A percentile compares a stretch with the other conserved stretches of the same genome.
Conservation (phyloP, 75 land plant species). For the Cunninghamia lanceolata region DNA sequence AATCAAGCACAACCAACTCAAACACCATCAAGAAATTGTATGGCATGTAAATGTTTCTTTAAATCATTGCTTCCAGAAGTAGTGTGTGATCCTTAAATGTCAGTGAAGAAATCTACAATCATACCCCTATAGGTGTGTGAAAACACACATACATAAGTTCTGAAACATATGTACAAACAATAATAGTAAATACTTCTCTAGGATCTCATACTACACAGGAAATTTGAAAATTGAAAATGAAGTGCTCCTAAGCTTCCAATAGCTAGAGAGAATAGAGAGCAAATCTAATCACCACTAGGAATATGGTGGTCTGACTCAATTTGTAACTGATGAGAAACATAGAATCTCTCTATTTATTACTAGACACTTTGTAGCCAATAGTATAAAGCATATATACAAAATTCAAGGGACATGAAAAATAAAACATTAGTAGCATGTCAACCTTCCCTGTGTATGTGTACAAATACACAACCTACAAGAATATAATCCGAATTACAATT, state of each 20-base stretch:
- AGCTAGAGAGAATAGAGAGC: no score
- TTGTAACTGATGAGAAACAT: background rate
- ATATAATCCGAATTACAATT: background rate
- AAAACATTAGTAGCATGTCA: background rate
- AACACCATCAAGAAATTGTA: slow-evolving; percentile 1
- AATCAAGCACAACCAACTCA: background rate
- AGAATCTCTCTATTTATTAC: background rate
- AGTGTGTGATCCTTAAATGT: background rate
- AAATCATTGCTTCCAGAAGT: background rate
- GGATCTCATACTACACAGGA: no score
- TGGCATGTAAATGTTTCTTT: background rate
- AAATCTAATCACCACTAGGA: no score
- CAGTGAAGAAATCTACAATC: background rate
- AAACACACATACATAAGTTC: background rate
- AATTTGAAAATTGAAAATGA: no score
- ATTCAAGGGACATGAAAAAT: background rate
- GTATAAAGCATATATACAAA: background rate
- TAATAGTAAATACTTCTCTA: no score
- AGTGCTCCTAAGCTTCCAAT: no score
- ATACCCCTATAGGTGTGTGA: background rate
- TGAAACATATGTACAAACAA: background rate
- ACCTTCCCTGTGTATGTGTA: no score
- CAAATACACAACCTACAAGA: background rate
- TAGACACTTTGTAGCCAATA: background rate
- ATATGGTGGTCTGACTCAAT: background rate